A percentile compares a stretch with the other conserved stretches of the same genome.
These are phyloP conservation scores for Fusarium sarcochroum DNA, from an alignment of 2,329 filamentous ascomycete genomes.

Conservation along the genomic window DNA sequence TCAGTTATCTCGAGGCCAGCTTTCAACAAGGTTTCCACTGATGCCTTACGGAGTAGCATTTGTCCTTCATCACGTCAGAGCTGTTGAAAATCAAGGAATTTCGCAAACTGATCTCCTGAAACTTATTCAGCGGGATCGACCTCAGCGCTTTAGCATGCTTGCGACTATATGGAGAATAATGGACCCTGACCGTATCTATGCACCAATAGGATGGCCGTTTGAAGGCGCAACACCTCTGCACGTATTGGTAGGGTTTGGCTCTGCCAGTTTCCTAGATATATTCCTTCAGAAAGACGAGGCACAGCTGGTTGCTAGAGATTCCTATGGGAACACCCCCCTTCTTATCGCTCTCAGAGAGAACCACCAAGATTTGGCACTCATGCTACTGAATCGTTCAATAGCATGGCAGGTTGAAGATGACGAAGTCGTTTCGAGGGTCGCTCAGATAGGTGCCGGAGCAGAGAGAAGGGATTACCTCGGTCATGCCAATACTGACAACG, in stretches of 20 bases:
- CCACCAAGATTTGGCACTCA: accelerated
- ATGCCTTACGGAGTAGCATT: not conserved
- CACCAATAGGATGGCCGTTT: not conserved
- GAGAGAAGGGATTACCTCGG: not conserved
- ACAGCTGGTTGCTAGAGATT: accelerated
- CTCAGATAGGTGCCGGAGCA: accelerated
- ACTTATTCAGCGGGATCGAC: not conserved
- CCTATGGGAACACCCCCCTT: accelerated
- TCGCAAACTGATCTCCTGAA: not conserved
- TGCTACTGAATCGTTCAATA: not conserved
- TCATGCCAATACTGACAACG: accelerated
- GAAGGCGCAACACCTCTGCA: accelerated
- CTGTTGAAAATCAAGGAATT: accelerated
- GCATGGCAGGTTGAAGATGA: not conserved
- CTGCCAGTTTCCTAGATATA: accelerated
- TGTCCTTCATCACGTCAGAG: accelerated
- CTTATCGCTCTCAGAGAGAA: not conserved
- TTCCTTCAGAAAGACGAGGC: accelerated
- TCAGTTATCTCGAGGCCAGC: accelerated
- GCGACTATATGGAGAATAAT: not conserved
- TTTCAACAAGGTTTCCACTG: not conserved
- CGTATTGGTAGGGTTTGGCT: accelerated
- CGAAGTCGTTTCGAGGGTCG: accelerated
- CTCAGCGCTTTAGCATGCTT: accelerated
- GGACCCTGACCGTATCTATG: not conserved